A percentile compares a stretch with the other conserved stretches of the same genome.
Evolutionary conservation across 345 rosid species (phyloP).

Genomic region (Heritiera littoralis): DNA sequence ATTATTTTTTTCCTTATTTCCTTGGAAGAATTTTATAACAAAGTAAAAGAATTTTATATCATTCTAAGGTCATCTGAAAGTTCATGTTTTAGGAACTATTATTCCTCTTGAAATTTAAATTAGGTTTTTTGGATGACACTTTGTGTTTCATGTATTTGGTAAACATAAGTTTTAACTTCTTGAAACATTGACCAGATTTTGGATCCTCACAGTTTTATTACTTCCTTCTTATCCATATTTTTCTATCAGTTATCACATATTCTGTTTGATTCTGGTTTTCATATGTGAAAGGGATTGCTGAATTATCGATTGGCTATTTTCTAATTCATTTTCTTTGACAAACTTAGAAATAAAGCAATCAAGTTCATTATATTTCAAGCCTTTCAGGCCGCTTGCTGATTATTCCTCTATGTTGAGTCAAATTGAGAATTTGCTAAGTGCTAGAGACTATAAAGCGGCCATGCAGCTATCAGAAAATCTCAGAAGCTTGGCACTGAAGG

Average conservation of each 20-base stretch:
- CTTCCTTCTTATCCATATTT: not conserved
- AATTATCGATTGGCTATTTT: constrained; percentile 13
- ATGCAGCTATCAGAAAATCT: constrained; percentile 67
- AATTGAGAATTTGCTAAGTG: constrained; percentile 64
- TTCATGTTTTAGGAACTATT: not conserved
- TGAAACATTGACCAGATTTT: not conserved
- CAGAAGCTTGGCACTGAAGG: constrained; percentile 81
- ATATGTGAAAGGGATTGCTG: constrained; percentile 2
- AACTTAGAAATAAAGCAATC: constrained; percentile 72
- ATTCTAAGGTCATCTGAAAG: not conserved
- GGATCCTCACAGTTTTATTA: not conserved
- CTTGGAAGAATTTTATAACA: not conserved
- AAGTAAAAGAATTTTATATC: not conserved
- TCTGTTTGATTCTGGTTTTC: constrained; percentile 1
- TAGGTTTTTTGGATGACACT: not conserved
- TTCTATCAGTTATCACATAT: not conserved
- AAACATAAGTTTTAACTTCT: not conserved
- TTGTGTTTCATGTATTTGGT: not conserved
- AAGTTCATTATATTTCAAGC: constrained; percentile 73
- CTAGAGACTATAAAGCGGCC: constrained; percentile 60
- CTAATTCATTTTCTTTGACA: constrained; percentile 47
- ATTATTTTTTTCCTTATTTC: not conserved
- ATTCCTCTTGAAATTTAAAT: not conserved
- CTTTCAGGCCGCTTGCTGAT: constrained; percentile 67
- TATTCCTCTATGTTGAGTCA: constrained; percentile 47